phyloP scores from a whole-genome alignment of 179 eudicot species.

The Pouteria campechiana region DNA sequence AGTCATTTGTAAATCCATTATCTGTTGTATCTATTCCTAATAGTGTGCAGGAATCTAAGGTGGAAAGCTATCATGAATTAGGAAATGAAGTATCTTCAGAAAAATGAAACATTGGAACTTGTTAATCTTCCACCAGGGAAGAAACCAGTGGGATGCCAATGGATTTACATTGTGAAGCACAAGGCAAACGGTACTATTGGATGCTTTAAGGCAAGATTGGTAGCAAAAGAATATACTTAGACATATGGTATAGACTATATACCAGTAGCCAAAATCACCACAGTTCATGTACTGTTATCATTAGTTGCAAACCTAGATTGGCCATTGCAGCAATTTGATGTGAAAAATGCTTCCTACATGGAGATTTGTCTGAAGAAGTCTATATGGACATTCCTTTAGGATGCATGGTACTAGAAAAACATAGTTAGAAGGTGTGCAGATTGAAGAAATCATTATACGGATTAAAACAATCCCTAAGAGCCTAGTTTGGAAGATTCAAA shows the following conservation, averaged over 20 bases:
- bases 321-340: constrained; percentile 1
- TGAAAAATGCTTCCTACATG: constrained; percentile 2
- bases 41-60: not conserved
- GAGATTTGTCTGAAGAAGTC: not conserved
- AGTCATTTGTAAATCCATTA: not conserved
- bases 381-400: constrained; percentile 1
- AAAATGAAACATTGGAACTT: not conserved
- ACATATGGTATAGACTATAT: not conserved
- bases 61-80: not conserved
- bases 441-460: not conserved
- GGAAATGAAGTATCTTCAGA: not conserved
- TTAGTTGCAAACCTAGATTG: not conserved
- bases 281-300: not conserved
- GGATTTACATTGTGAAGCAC: too few relatives aligned
- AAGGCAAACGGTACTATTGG: constrained; percentile 1
- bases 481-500: too few relatives aligned
- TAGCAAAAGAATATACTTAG: constrained; percentile 3
- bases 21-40: not conserved
- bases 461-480: not conserved
- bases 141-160: too few relatives aligned
- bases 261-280: not conserved
- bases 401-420: not conserved
- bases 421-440: not conserved
- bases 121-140: too few relatives aligned
- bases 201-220: not conserved